Evolutionary conservation across 1,139 yeast species (phyloP), one percentile per base, ranked within the genome.

Genomic region (Pichia sp.): DNA sequence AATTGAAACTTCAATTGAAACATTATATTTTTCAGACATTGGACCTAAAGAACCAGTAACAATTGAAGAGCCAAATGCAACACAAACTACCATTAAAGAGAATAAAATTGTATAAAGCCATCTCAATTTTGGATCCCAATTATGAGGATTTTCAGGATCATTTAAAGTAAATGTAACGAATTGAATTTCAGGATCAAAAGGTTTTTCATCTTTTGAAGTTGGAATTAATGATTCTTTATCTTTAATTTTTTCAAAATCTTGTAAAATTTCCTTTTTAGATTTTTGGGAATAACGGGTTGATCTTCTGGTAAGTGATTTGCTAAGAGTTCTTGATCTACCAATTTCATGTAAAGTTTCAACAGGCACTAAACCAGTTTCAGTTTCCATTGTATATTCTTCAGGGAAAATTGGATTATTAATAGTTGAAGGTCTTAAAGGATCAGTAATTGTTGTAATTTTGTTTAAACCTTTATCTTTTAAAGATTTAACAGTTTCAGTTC

Each of bases 1-100:
- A 35, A 80, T 82, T 10, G 96, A 79, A 26, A 87, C 96, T 65
- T 86, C 96, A 5, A 71, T 64, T 6, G 86, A 76, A 12, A 87
- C 95, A 48, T 78, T 67, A 60, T 74, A 87, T 54, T 77, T 71
- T 9, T 81, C 78, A 49, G 70, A 69, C 51, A 87, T 79, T 24
- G 85, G 70, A 30, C 74, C 74, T 42, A 87, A 66, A 36, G 94
- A 90, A 54, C 95, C 94, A n/a, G 96, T 82, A 55, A 87, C 81
- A 63, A 89, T 82, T 1, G 95, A 82, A 5, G 95, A 85, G 37
- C 96, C 96, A 61, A 83, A 87, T 2, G 96, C 96, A 23, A 90
- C 95, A 54, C 87, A 76, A 48, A 87, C 82, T 44, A 87, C 96
- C 47, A 84, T 70, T 31, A 78, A 47, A 1, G 96, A 78, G 23